A percentile compares a stretch with the other conserved stretches of the same genome.
Evolutionary conservation across 1,139 yeast genomes (phyloP).

Genomic region (Scheffersomyces lignicola): DNA sequence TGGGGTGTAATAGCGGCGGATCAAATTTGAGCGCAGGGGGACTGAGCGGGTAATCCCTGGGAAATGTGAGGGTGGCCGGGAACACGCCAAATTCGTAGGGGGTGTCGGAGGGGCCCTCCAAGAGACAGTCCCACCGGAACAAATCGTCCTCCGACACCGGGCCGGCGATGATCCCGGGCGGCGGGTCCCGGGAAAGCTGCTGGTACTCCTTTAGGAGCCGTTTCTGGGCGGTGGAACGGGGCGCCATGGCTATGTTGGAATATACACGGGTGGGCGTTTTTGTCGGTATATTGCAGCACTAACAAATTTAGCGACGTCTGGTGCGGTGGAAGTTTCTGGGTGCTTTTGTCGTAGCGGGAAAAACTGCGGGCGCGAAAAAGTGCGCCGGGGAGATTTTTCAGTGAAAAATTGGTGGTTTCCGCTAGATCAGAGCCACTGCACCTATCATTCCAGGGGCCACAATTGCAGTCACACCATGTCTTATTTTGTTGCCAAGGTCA

Average conservation of each 20-base stretch:
- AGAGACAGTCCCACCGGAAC: constrained; percentile 86
- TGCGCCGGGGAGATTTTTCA: too few relatives aligned
- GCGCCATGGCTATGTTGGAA: constrained; percentile 52
- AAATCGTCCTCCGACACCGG: constrained; percentile 81
- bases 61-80: constrained; percentile 80
- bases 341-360: too few relatives aligned
- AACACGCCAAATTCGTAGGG: constrained; percentile 94
- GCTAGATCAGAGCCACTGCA: too few relatives aligned
- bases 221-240: constrained; percentile 74
- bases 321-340: too few relatives aligned
- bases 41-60: constrained; percentile 85
- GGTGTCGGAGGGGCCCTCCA: constrained; percentile 93
- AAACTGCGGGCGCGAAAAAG: too few relatives aligned
- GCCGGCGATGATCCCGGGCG: constrained; percentile 95
- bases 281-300: constrained; percentile 92
- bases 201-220: constrained; percentile 86
- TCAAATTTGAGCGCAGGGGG: constrained; percentile 87
- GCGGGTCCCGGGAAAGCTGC: constrained; percentile 81
- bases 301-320: constrained; percentile 80
- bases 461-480: too few relatives aligned
- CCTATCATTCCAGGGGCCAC: too few relatives aligned
- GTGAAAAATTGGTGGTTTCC: too few relatives aligned
- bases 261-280: too few relatives aligned
- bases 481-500: constrained; percentile 56
- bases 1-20: constrained; percentile 89